Evolutionary conservation across 2,329 filamentous ascomycete species (phyloP).

Genomic region (Thermoascus crustaceus): DNA sequence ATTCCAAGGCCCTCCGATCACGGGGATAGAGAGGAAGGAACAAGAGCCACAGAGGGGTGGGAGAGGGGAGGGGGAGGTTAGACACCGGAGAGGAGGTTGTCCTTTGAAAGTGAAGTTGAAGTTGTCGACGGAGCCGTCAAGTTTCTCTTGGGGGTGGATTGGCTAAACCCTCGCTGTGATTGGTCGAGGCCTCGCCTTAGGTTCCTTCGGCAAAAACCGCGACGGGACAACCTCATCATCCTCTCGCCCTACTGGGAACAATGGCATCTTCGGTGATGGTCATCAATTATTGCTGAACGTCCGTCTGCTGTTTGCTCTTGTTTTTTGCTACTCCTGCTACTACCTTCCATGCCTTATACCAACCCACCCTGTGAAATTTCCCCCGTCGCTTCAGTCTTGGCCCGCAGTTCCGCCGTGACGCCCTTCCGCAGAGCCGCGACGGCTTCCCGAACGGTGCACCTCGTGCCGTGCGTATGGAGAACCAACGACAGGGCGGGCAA

Average conservation of each 20-base stretch:
- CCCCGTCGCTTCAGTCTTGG: conserved; percentile 10
- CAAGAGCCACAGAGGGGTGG: conserved; percentile 23
- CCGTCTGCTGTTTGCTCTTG: neutral
- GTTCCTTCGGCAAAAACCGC: conserved; percentile 31
- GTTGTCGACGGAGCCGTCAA: conserved; percentile 22
- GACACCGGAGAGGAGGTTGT: conserved; percentile 24
- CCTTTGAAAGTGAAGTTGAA: conserved; percentile 22
- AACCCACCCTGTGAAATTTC: neutral
- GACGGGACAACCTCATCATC: conserved; percentile 21
- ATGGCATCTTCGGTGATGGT: too few species aligned
- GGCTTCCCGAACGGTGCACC: conserved; percentile 30
- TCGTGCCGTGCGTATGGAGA: conserved; percentile 27
- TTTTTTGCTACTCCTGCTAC: neutral
- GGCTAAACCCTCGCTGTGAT: conserved; percentile 31
- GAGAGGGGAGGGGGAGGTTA: conserved; percentile 19
- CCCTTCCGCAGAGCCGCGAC: conserved; percentile 29
- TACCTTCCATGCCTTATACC: neutral
- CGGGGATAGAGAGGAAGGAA: conserved; percentile 20
- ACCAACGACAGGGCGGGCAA: conserved; percentile 36
- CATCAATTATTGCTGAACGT: neutral
- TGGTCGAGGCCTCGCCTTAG: conserved; percentile 21
- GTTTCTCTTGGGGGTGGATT: conserved; percentile 29
- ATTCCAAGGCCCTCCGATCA: conserved; percentile 30
- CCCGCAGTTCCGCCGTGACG: conserved; percentile 25
- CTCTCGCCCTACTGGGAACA: too few species aligned